Conservation (phyloP, 1,284 basidiomycete genomes). For the Termitomyces sp. region DNA sequence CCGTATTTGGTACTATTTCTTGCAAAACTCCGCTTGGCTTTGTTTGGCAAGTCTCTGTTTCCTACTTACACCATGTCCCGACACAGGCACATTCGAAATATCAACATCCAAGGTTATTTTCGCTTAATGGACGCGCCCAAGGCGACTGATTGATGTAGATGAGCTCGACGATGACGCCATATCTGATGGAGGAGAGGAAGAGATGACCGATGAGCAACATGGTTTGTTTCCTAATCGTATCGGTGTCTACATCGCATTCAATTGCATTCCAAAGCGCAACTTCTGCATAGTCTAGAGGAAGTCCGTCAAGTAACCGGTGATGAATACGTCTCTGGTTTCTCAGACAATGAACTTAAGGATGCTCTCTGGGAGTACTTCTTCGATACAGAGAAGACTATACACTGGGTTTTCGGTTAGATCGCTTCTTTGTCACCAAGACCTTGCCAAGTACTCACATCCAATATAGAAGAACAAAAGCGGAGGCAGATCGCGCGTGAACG, state of each 20-base stretch:
- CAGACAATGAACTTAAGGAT: constrained; percentile 75
- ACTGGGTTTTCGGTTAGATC: constrained; percentile 65
- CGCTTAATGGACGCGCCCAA: background rate
- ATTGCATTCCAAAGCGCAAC: constrained; percentile 48
- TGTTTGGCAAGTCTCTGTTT: background rate
- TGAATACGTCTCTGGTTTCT: constrained; percentile 58
- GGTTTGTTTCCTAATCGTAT: constrained; percentile 34
- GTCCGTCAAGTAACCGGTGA: constrained; percentile 67
- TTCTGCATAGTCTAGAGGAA: constrained; percentile 66
- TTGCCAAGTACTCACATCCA: constrained; percentile 3
- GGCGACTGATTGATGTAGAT: constrained; percentile 36
- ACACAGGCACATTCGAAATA: constrained; percentile 87
- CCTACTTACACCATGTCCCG: constrained; percentile 59
- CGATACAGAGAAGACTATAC: constrained; percentile 73
- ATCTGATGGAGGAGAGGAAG: constrained; percentile 67
- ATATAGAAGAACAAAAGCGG: constrained; percentile 56
- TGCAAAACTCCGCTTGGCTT: background rate
- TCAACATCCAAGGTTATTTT: constrained; percentile 75
- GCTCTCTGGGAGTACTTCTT: constrained; percentile 89
- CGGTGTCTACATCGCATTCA: background rate
- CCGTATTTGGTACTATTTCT: constrained; percentile 15
- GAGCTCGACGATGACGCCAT: constrained; percentile 72
- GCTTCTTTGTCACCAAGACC: background rate
- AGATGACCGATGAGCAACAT: constrained; percentile 66
- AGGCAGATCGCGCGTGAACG: constrained; percentile 56